These are phyloP conservation scores for Daphne laureola DNA, from an alignment of 441 rosid genomes.

Conservation along the genomic window DNA sequence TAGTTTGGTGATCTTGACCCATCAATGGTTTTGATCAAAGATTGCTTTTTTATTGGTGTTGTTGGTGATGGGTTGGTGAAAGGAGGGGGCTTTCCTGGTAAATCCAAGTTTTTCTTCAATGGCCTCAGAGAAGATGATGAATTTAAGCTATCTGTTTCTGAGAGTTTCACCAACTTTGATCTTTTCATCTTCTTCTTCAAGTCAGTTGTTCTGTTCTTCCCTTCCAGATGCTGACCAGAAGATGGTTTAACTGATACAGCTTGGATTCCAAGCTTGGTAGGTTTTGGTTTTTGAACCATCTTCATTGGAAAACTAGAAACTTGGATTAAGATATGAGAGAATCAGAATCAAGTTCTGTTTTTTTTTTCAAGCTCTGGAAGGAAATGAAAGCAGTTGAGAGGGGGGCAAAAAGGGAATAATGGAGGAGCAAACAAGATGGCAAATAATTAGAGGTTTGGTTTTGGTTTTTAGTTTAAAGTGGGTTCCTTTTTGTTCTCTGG, in stretches of 20 bases:
- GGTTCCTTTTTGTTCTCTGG: slow-evolving; percentile 16
- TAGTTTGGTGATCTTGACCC: slow-evolving; percentile 60
- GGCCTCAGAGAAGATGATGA: slow-evolving; percentile 13
- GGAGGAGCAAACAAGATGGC: slow-evolving; percentile 12
- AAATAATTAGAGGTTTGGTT: slow-evolving; percentile 18
- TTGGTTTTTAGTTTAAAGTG: slow-evolving; percentile 6
- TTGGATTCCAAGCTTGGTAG: slow-evolving; percentile 44
- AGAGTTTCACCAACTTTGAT: slow-evolving; percentile 45
- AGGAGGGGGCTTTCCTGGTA: slow-evolving; percentile 47
- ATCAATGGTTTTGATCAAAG: slow-evolving; percentile 22
- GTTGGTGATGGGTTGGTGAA: slow-evolving; percentile 9
- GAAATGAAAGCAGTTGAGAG: slow-evolving; percentile 13
- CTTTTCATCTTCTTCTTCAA: slow-evolving; percentile 74
- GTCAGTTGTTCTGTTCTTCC: slow-evolving; percentile 54
- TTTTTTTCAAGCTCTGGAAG: slow-evolving; percentile 21
- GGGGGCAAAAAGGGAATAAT: slow-evolving; percentile 1
- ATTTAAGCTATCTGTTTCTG: slow-evolving; percentile 29
- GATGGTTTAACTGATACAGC: slow-evolving; percentile 34
- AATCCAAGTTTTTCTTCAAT: slow-evolving; percentile 24
- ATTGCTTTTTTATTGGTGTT: slow-evolving; percentile 26
- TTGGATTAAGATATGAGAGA: slow-evolving; percentile 13
- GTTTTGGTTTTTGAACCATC: slow-evolving; percentile 77
- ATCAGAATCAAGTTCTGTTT: not conserved
- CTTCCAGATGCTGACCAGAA: slow-evolving; percentile 36
- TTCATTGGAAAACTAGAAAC: slow-evolving; percentile 28